Evolutionary conservation across 768 basidiomycete species (phyloP).

Genomic region (Leccinum truebloodii): DNA sequence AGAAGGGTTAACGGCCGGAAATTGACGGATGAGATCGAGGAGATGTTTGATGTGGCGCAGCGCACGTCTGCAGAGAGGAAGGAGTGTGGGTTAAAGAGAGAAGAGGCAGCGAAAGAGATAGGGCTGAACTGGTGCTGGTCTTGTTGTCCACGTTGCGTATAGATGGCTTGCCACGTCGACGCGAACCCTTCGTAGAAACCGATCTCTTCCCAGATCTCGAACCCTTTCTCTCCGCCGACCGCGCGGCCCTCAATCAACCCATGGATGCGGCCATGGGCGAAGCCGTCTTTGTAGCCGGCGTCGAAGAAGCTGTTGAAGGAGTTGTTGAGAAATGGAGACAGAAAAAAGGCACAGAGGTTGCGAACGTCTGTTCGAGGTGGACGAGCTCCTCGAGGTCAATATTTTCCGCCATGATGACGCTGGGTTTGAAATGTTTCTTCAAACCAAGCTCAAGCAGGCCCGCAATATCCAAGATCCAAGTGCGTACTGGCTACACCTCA

Average conservation of each 20-base stretch:
- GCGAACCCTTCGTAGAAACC: constrained; percentile 93
- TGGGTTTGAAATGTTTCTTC: too few relatives aligned
- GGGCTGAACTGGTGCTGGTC: constrained; percentile 12
- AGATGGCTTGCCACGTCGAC: constrained; percentile 50
- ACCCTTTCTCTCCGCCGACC: constrained; percentile 87
- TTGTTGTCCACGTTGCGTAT: too few relatives aligned
- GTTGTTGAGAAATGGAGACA: neutral
- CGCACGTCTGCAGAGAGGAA: constrained; percentile 46
- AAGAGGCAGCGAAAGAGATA: too few relatives aligned
- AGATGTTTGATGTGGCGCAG: constrained; percentile 67
- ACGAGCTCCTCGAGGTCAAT: constrained; percentile 52
- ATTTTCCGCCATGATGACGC: too few relatives aligned
- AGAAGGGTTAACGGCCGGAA: constrained; percentile 78
- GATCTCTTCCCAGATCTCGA: constrained; percentile 97
- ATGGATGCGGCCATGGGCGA: constrained; percentile 55
- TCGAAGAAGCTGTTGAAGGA: constrained; percentile 67
- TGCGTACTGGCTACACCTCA: too few relatives aligned
- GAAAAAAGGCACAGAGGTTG: neutral
- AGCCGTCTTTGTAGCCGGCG: constrained; percentile 62
- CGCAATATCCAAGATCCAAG: too few relatives aligned
- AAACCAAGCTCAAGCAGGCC: too few relatives aligned
- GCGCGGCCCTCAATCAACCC: constrained; percentile 91
- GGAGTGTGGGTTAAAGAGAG: constrained; percentile 1
- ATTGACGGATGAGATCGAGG: constrained; percentile 67
- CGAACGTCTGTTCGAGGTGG: constrained; percentile 66